These are phyloP conservation scores for Wickerhamiella kurtzmanii DNA, from an alignment of 805 yeast genomes.

Conservation along the genomic window DNA sequence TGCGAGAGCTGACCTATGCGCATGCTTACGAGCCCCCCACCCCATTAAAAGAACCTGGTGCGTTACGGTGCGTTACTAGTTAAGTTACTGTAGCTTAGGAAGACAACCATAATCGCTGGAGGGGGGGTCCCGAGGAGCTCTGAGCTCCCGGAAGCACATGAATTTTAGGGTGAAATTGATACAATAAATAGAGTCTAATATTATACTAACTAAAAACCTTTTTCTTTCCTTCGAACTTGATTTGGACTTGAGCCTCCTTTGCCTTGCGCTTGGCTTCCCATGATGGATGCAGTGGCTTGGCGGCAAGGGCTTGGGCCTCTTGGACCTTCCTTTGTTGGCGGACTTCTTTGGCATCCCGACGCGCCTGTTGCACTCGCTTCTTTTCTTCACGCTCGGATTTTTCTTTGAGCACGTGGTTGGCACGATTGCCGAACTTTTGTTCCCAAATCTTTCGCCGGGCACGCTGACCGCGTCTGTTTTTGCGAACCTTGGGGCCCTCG, in stretches of 20 bases:
- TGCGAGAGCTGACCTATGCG: too few species aligned
- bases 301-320: constrained; percentile 15
- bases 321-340: constrained; percentile 18
- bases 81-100: too few species aligned
- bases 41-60: too few species aligned
- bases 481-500: constrained; percentile 30
- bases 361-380: constrained; percentile 24
- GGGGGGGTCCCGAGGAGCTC: too few species aligned
- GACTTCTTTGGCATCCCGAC: constrained; percentile 7
- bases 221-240: constrained; percentile 74
- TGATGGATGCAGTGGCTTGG: constrained; percentile 70
- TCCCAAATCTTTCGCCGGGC: constrained; percentile 98
- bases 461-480: constrained; percentile 91
- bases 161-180: too few species aligned
- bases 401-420: constrained; percentile 70
- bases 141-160: too few species aligned
- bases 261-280: constrained; percentile 84
- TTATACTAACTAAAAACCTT: constrained; percentile 59
- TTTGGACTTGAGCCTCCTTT: constrained; percentile 50
- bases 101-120: too few species aligned
- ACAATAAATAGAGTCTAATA: neutral
- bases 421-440: constrained; percentile 65
- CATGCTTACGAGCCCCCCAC: too few species aligned
- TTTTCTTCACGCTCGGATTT: constrained; percentile 40
- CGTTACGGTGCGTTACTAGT: too few species aligned